Evolutionary conservation across 805 yeast species (phyloP).

Genomic region (Saccharomycopsis guyanensis): DNA sequence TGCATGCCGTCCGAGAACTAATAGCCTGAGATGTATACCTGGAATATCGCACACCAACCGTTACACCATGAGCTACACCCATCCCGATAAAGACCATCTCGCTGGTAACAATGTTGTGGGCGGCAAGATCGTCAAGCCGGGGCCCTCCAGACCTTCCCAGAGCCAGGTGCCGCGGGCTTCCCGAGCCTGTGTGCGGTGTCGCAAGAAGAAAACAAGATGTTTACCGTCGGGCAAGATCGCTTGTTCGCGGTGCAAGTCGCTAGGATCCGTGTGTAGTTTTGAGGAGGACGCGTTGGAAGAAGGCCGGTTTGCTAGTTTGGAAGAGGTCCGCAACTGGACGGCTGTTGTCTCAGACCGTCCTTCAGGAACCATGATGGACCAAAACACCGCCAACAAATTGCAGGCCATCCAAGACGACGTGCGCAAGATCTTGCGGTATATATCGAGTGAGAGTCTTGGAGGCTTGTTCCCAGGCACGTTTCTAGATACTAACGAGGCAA

Average conservation of each 20-base stretch:
- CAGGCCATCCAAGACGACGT: conserved; percentile 22
- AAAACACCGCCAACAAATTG: conserved; percentile 17
- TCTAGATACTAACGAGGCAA: not conserved
- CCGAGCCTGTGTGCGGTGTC: conserved; percentile 30
- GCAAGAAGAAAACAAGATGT: conserved; percentile 37
- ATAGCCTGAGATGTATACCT: too few relatives aligned
- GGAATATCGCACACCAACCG: too few relatives aligned
- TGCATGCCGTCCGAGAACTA: too few relatives aligned
- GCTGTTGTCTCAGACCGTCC: conserved; percentile 3
- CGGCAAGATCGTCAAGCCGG: not conserved
- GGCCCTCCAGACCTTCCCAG: not conserved
- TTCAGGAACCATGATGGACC: not conserved
- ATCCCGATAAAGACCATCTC: too few relatives aligned
- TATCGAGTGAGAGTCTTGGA: not conserved
- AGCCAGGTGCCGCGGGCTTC: conserved; percentile 21
- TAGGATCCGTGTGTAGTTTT: conserved; percentile 38
- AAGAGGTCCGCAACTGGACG: not conserved
- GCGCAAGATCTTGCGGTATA: conserved; percentile 10
- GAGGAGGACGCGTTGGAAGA: conserved; percentile 26
- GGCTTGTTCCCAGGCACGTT: not conserved
- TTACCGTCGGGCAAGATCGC: conserved; percentile 29
- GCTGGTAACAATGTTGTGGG: too few relatives aligned
- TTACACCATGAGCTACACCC: too few relatives aligned
- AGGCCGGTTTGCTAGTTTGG: conserved; percentile 10
- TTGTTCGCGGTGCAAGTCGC: conserved; percentile 41